Evolutionary conservation across 176 grass and related monocot species (phyloP).

Genomic region (Poa annua): DNA sequence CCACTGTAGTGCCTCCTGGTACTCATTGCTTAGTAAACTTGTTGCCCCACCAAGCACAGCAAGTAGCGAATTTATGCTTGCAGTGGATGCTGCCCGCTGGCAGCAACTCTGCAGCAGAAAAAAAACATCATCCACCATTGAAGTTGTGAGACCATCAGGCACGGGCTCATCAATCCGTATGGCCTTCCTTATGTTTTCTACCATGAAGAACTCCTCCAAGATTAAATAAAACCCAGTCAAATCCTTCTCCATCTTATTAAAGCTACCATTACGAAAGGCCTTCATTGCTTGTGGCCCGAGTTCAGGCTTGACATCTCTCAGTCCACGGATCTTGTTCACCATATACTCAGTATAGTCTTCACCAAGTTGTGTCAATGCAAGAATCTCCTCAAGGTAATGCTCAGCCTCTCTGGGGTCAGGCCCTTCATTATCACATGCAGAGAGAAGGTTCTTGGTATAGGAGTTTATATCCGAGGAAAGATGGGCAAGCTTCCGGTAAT

Average conservation of each 20-base stretch:
- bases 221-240: conserved; percentile 90
- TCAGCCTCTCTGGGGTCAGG: conserved; percentile 84
- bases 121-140: conserved; percentile 94
- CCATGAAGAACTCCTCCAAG: conserved; percentile 98
- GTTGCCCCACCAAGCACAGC: conserved; percentile 75
- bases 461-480: conserved; percentile 89
- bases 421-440: conserved; percentile 61
- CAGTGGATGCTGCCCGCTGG: conserved; percentile 74
- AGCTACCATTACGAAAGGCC: conserved; percentile 76
- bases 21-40: conserved; percentile 83
- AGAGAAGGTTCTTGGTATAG: conserved; percentile 82
- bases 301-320: conserved; percentile 70
- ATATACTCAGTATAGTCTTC: conserved; percentile 95
- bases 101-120: conserved; percentile 91
- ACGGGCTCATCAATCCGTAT: conserved; percentile 78
- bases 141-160: conserved; percentile 72
- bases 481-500: conserved; percentile 65
- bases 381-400: conserved; percentile 86
- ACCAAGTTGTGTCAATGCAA: conserved; percentile 84
- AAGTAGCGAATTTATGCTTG: conserved; percentile 86
- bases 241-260: conserved; percentile 76
- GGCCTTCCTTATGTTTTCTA: conserved; percentile 95
- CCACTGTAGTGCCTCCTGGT: conserved; percentile 88
- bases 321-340: conserved; percentile 85
- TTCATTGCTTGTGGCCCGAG: conserved; percentile 71